These are phyloP conservation scores for Ananas comosus DNA, from an alignment of 176 grass and related monocot genomes.

Conservation along the genomic window DNA sequence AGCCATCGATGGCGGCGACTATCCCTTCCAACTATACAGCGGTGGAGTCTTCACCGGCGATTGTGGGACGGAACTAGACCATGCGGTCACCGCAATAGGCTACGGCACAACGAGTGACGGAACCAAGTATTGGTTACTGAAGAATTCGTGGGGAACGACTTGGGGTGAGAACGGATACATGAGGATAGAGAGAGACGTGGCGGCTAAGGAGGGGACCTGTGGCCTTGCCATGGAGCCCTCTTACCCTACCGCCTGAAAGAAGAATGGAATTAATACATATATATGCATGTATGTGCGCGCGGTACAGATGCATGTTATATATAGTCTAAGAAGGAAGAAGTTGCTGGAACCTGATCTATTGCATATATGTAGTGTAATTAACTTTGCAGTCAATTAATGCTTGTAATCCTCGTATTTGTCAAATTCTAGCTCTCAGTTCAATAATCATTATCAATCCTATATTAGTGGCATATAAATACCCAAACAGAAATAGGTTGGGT, in stretches of 20 bases:
- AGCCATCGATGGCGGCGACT: slow-evolving; percentile 30
- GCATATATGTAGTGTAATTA: too few species aligned
- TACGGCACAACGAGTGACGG: slow-evolving; percentile 45
- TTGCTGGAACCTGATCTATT: too few species aligned
- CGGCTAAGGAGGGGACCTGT: slow-evolving; percentile 31
- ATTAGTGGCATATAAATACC: too few species aligned
- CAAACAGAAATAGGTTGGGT: too few species aligned
- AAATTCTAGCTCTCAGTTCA: too few species aligned
- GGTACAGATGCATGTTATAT: too few species aligned
- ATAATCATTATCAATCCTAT: too few species aligned
- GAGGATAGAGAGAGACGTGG: slow-evolving; percentile 34
- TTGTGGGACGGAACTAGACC: slow-evolving; percentile 38
- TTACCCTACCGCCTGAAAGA: slow-evolving; percentile 21
- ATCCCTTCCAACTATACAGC: slow-evolving; percentile 42
- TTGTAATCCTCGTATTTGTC: too few species aligned
- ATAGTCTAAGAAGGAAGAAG: too few species aligned
- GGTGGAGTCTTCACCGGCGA: slow-evolving; percentile 36
- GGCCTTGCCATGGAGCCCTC: slow-evolving; percentile 43
- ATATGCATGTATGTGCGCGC: too few species aligned
- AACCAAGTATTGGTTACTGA: slow-evolving; percentile 42
- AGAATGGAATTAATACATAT: neutral
- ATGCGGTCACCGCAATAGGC: slow-evolving; percentile 47
- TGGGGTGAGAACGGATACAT: slow-evolving; percentile 56
- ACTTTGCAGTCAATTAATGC: too few species aligned
- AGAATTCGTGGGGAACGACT: slow-evolving; percentile 52